These are phyloP conservation scores for Omphalotus guepiniiformis DNA, from an alignment of 768 basidiomycete genomes.

Conservation along the genomic window DNA sequence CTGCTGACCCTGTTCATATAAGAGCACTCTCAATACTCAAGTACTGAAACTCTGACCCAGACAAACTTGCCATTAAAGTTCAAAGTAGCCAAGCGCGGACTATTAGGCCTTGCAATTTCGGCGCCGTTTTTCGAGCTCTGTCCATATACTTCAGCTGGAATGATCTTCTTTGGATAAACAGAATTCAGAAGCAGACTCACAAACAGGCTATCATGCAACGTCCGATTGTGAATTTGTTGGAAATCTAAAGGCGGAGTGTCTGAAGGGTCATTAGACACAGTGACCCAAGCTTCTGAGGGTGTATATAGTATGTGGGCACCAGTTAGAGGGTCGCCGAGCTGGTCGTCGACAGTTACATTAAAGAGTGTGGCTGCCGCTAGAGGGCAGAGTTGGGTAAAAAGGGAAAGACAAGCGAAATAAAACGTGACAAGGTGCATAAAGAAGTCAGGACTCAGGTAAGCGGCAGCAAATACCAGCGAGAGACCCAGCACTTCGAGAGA, in stretches of 20 bases:
- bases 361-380: constrained; percentile 13
- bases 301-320: constrained; percentile 17
- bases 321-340: constrained; percentile 16
- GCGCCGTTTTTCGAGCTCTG: not conserved
- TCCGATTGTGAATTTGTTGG: not conserved
- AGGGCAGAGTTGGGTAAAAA: not conserved
- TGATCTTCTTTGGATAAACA: no score
- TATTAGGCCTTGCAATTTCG: not conserved
- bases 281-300: constrained; percentile 16
- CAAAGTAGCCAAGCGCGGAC: constrained; percentile 5
- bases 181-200: not conserved
- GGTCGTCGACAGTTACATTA: constrained; percentile 30
- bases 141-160: not conserved
- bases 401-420: not conserved
- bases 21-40: no score
- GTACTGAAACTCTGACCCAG: not conserved
- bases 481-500: no score
- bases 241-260: not conserved
- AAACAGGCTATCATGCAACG: constrained; percentile 10
- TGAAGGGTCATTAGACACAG: not conserved
- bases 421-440: constrained; percentile 1
- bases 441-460: not conserved
- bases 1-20: constrained; percentile 7
- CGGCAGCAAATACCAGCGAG: not conserved
- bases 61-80: constrained; percentile 7